phyloP scores from a whole-genome alignment of 2,329 filamentous ascomycete species.

The Cladosporium sp. region DNA sequence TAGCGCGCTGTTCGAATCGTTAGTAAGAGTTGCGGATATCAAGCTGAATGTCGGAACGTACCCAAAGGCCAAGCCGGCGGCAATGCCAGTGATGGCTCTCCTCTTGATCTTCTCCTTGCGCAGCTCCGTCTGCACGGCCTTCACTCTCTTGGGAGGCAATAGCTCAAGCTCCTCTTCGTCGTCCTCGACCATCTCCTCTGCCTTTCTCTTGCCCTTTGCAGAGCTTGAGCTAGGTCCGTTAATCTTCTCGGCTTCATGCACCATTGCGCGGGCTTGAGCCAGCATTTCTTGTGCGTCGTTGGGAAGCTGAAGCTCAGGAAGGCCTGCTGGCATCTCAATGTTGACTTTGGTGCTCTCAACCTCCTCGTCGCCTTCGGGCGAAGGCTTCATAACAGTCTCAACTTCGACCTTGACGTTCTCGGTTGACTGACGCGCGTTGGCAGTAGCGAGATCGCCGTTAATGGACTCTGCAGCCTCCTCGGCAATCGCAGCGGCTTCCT shows the following conservation, averaged over 20 bases:
- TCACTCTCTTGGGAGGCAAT: conserved; percentile 65
- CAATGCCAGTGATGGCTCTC: conserved; percentile 81
- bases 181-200: conserved; percentile 62
- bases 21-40: background rate
- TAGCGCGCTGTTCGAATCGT: conserved; percentile 28
- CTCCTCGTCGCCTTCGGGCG: conserved; percentile 61
- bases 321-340: conserved; percentile 70
- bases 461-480: conserved; percentile 25
- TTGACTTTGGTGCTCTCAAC: conserved; percentile 72
- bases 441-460: conserved; percentile 25
- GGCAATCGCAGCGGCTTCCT: conserved; percentile 28
- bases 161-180: conserved; percentile 47
- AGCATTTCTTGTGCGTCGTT: conserved; percentile 83
- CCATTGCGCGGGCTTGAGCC: conserved; percentile 83
- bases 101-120: conserved; percentile 84
- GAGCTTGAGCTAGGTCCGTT: conserved; percentile 38
- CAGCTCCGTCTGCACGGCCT: conserved; percentile 73
- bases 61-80: conserved; percentile 85
- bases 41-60: conserved; percentile 55
- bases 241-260: conserved; percentile 65
- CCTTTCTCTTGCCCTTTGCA: conserved; percentile 67
- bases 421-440: conserved; percentile 20
- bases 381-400: conserved; percentile 60
- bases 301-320: conserved; percentile 67
- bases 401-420: conserved; percentile 68